Conservation (phyloP, 169 alveolate species). For the Cryptosporidium baileyi region DNA sequence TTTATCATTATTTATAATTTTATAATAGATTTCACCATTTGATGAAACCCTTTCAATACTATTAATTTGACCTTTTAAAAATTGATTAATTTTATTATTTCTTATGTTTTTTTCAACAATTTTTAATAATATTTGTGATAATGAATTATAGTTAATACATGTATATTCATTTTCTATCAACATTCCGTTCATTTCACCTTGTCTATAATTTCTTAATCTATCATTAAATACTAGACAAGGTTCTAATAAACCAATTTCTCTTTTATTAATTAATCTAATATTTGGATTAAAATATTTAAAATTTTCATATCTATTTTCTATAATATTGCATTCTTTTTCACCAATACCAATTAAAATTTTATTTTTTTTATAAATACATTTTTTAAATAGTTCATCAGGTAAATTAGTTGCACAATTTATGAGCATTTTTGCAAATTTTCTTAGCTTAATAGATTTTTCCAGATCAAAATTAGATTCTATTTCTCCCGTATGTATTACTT, state of each 20-base stretch:
- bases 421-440: neutral
- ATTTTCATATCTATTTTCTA: slow-evolving; percentile 9
- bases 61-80: neutral
- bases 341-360: slow-evolving; percentile 42
- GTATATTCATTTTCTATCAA: slow-evolving; percentile 1
- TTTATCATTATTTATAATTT: neutral
- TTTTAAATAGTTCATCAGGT: neutral
- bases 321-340: neutral
- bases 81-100: neutral
- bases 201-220: neutral
- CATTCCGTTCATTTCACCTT: neutral
- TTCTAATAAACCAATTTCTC: neutral
- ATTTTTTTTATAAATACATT: neutral
- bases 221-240: slow-evolving; percentile 19
- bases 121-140: neutral
- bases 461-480: neutral
- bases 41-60: slow-evolving; percentile 15
- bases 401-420: neutral
- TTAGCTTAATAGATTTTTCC: neutral
- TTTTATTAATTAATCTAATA: neutral
- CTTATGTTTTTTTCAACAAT: neutral
- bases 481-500: slow-evolving; percentile 12
- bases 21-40: slow-evolving; percentile 12
- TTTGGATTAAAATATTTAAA: slow-evolving; percentile 8
- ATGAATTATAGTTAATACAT: neutral